Conservation (phyloP, 768 basidiomycete species). For the Royoungia palumana region DNA sequence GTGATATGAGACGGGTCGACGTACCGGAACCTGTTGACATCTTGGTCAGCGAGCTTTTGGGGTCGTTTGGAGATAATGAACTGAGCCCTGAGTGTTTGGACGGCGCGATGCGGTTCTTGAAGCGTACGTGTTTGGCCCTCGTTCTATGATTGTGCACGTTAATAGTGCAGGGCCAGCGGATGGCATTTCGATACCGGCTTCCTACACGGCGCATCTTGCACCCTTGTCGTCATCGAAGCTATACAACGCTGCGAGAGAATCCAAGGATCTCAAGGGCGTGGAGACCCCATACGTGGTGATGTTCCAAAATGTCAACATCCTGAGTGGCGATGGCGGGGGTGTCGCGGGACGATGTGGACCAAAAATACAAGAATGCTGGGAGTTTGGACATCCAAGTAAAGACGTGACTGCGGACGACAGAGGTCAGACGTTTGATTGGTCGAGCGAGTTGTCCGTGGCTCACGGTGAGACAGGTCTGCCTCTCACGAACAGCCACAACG, state of each 20-base stretch:
- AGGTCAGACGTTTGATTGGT: slow-evolving; percentile 43
- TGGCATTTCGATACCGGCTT: slow-evolving; percentile 94
- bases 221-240: slow-evolving; percentile 94
- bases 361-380: slow-evolving; percentile 93
- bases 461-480: slow-evolving; percentile 62
- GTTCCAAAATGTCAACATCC: slow-evolving; percentile 90
- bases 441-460: background rate
- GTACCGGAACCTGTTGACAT: slow-evolving; percentile 90
- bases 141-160: slow-evolving; percentile 7
- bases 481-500: slow-evolving; percentile 94
- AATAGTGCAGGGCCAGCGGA: slow-evolving; percentile 51
- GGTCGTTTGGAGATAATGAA: slow-evolving; percentile 98
- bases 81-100: slow-evolving; percentile 97
- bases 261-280: slow-evolving; percentile 64
- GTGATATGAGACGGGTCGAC: slow-evolving; percentile 87
- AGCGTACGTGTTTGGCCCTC: slow-evolving; percentile 48
- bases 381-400: slow-evolving; percentile 88
- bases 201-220: slow-evolving; percentile 92
- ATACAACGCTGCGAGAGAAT: slow-evolving; percentile 72
- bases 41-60: slow-evolving; percentile 91
- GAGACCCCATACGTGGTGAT: slow-evolving; percentile 99
- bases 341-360: slow-evolving; percentile 68
- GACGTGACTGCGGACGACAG: slow-evolving; percentile 70
- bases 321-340: slow-evolving; percentile 72
- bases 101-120: slow-evolving; percentile 90